Evolutionary conservation across 495 filamentous ascomycete genomes (phyloP).

Genomic region (Hypoxylon crocopeplum): DNA sequence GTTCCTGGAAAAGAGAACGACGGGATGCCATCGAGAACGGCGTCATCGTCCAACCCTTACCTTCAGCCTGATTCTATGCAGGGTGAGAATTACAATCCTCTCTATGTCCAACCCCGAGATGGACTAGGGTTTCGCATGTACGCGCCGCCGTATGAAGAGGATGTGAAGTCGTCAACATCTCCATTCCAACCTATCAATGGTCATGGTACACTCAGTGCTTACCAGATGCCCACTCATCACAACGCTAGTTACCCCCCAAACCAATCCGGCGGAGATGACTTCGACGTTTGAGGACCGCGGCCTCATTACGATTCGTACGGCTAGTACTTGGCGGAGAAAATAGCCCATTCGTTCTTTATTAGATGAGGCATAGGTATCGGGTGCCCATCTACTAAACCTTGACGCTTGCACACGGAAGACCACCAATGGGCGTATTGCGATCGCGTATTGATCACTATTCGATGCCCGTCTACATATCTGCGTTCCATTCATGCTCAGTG

Average conservation of each 20-base stretch:
- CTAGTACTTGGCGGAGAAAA: no score
- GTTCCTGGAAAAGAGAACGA: constrained; percentile 36
- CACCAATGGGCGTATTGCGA: no score
- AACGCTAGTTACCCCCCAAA: constrained; percentile 3
- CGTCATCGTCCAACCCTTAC: constrained; percentile 38
- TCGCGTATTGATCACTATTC: no score
- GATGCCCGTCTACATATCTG: no score
- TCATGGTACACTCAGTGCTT: constrained; percentile 22
- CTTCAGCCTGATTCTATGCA: constrained; percentile 42
- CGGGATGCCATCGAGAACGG: constrained; percentile 23
- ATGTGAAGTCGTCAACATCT: constrained; percentile 37
- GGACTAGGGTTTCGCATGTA: constrained; percentile 45
- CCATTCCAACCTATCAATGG: constrained; percentile 41
- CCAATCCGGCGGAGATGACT: constrained; percentile 8
- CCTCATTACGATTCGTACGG: no score
- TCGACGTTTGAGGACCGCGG: background rate
- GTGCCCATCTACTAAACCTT: no score
- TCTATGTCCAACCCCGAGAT: constrained; percentile 46
- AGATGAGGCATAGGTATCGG: no score
- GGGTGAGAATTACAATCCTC: constrained; percentile 49
- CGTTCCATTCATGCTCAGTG: no score
- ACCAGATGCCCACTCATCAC: constrained; percentile 32
- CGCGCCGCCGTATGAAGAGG: constrained; percentile 37
- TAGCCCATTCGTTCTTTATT: no score
- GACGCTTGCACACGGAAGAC: no score